These are phyloP conservation scores for Tricholoma flavovirens DNA, from an alignment of 768 basidiomycete genomes.

Conservation along the genomic window DNA sequence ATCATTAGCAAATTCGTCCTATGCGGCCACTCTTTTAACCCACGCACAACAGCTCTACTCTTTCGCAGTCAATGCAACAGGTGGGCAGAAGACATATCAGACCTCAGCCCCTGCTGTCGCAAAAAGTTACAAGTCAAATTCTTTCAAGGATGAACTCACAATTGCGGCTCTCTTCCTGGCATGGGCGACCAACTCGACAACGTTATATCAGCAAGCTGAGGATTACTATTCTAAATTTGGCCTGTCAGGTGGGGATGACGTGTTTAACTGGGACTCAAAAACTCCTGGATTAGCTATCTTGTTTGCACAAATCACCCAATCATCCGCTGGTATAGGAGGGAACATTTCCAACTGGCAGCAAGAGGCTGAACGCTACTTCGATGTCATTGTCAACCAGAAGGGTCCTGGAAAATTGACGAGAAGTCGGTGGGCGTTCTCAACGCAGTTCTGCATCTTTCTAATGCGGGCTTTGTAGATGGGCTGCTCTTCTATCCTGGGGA, in stretches of 20 bases:
- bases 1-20: constrained; percentile 65
- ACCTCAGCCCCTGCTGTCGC: constrained; percentile 60
- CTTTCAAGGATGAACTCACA: constrained; percentile 67
- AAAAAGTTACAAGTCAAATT: constrained; percentile 64
- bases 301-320: constrained; percentile 66
- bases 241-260: constrained; percentile 44
- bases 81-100: constrained; percentile 60
- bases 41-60: constrained; percentile 74
- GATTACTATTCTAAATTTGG: constrained; percentile 52
- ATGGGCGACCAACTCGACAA: constrained; percentile 57
- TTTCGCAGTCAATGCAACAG: constrained; percentile 67
- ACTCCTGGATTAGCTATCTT: constrained; percentile 71
- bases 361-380: constrained; percentile 72
- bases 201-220: constrained; percentile 58
- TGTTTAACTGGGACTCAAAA: constrained; percentile 90
- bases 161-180: constrained; percentile 76
- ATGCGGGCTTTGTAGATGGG: constrained; percentile 46
- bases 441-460: background rate
- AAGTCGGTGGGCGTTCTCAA: constrained; percentile 37
- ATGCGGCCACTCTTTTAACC: constrained; percentile 59
- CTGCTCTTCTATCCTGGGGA: constrained; percentile 79
- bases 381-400: constrained; percentile 55
- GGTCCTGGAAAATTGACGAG: constrained; percentile 53
- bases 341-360: constrained; percentile 63
- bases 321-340: constrained; percentile 45